Percentiles rank a stretch among this genome's conserved stretches.
Conservation (phyloP, 176 grass and related monocot species). For the Otatea glauca region DNA sequence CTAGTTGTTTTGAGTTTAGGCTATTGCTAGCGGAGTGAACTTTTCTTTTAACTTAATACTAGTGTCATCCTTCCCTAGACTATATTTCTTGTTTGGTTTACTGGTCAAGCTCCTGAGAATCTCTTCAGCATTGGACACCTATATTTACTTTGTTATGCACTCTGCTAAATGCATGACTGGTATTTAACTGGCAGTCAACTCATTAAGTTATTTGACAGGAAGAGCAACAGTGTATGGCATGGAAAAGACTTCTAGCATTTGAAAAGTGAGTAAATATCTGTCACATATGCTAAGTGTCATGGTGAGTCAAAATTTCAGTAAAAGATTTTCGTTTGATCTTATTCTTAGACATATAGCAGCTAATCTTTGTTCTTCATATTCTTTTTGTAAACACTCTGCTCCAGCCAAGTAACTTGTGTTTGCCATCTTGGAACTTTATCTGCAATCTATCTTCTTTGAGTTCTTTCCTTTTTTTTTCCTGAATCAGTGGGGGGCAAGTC, state of each 20-base stretch:
- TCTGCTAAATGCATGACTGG: conserved; percentile 40
- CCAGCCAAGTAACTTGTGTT: not conserved
- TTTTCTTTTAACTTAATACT: conserved; percentile 3
- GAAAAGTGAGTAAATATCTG: conserved; percentile 75
- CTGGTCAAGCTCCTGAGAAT: conserved; percentile 23
- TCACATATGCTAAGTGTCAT: conserved; percentile 28
- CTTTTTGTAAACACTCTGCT: not conserved
- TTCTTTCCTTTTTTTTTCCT: conserved; percentile 20
- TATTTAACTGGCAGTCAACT: conserved; percentile 41
- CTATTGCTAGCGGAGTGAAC: conserved; percentile 7
- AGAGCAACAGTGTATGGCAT: conserved; percentile 86
- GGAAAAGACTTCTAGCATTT: conserved; percentile 91
- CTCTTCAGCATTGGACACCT: conserved; percentile 11
- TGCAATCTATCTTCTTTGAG: conserved; percentile 1
- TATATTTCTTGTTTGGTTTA: conserved; percentile 39
- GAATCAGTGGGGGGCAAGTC: not conserved
- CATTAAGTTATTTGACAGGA: conserved; percentile 65
- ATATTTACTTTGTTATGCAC: conserved; percentile 31
- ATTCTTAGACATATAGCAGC: conserved; percentile 14
- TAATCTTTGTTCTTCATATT: conserved; percentile 22
- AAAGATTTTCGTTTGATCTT: not conserved
- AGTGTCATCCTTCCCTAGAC: not conserved
- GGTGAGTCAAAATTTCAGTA: conserved; percentile 9
- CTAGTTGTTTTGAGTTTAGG: not conserved
- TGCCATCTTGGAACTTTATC: not conserved